Conservation (phyloP, 1,284 basidiomycete genomes). For the Hortiboletus rubellus region DNA sequence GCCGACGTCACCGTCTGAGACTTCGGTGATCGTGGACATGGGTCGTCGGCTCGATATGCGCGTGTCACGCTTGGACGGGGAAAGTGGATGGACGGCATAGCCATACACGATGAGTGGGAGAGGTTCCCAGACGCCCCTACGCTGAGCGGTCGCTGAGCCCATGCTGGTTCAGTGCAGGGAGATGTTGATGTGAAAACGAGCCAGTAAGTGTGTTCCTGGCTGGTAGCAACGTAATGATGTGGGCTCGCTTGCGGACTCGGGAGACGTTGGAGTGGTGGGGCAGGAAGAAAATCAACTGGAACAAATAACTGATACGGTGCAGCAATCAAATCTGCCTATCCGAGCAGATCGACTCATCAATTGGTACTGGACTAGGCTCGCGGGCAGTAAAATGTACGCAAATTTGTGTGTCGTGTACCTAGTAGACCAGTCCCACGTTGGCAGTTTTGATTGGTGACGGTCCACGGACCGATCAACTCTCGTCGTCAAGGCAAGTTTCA, state of each 20-base stretch:
- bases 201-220: background rate
- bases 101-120: conserved; percentile 80
- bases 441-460: background rate
- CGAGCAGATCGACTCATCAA: background rate
- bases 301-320: background rate
- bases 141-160: conserved; percentile 30
- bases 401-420: background rate
- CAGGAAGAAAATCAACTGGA: background rate
- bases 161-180: background rate
- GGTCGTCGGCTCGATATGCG: conserved; percentile 58
- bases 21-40: conserved; percentile 69
- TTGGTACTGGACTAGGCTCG: background rate
- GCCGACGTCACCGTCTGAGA: conserved; percentile 62
- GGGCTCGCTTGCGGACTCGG: no score
- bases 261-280: background rate
- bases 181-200: background rate
- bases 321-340: no score
- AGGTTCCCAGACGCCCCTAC: conserved; percentile 69
- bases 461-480: background rate
- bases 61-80: conserved; percentile 71
- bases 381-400: no score
- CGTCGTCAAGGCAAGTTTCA: background rate
- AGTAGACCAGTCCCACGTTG: background rate
- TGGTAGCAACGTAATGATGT: background rate
- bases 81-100: conserved; percentile 77